Evolutionary conservation across 2,329 filamentous ascomycete genomes (phyloP).

Genomic region (Cytospora leucostoma): DNA sequence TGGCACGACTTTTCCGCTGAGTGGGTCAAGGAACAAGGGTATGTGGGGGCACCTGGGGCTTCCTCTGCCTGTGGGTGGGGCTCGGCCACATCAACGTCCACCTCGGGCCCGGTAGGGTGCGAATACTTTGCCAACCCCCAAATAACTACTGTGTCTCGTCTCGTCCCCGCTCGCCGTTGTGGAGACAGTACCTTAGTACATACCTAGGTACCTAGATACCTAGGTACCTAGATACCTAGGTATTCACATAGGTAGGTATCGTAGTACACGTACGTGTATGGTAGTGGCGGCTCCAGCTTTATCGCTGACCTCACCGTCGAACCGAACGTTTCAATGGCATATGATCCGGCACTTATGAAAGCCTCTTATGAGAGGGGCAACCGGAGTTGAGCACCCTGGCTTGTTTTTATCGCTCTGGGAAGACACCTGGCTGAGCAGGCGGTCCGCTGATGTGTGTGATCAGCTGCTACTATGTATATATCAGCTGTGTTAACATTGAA

Average conservation of each 20-base stretch:
- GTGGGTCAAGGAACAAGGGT: slow-evolving; percentile 8
- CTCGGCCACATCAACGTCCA: slow-evolving; percentile 24
- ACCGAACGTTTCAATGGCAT: slow-evolving; percentile 1
- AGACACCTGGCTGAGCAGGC: not conserved
- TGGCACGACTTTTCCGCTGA: slow-evolving; percentile 23
- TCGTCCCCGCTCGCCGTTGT: slow-evolving; percentile 12
- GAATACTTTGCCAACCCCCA: slow-evolving; percentile 8
- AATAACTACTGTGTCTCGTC: slow-evolving; percentile 4
- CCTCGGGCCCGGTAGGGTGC: slow-evolving; percentile 17
- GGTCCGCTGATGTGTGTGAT: slow-evolving; percentile 17
- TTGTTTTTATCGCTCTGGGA: not conserved
- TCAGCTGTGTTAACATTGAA: not conserved
- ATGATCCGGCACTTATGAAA: slow-evolving; percentile 7
- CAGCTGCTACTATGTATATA: slow-evolving; percentile 11
- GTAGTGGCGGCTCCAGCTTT: not conserved
- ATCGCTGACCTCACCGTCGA: slow-evolving; percentile 9
- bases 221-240: no score
- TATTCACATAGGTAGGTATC: not conserved
- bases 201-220: not conserved
- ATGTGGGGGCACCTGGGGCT: slow-evolving; percentile 6
- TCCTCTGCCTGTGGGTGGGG: slow-evolving; percentile 20
- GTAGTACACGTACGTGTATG: no score
- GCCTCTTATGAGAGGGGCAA: not conserved
- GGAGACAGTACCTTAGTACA: slow-evolving; percentile 4
- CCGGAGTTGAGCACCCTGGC: not conserved